phyloP scores from a whole-genome alignment of 208 protist species.

The Leptomonas pyrrhocoris region DNA sequence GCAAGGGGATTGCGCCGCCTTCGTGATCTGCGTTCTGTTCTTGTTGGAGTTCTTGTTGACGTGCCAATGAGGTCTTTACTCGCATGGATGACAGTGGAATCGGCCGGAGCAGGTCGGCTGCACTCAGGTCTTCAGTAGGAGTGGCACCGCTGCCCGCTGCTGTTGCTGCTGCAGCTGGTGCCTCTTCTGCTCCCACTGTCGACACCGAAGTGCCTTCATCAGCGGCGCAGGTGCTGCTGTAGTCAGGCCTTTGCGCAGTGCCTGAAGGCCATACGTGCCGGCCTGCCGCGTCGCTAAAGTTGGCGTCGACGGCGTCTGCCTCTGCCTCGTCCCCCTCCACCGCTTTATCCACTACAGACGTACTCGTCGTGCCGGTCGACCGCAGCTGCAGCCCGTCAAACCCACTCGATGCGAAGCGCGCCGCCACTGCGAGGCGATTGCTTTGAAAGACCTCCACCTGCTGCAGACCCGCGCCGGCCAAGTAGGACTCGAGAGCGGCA shows the following conservation, averaged over 20 bases:
- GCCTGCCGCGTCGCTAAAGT: no score
- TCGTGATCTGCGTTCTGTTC: no score
- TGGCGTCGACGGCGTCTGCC: no score
- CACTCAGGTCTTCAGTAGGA: not conserved
- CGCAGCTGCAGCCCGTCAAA: constrained; percentile 21
- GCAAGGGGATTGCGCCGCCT: no score
- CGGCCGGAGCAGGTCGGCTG: not conserved
- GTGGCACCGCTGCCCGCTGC: not conserved
- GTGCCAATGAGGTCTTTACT: not conserved
- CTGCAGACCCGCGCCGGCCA: constrained; percentile 40
- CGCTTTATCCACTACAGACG: not conserved
- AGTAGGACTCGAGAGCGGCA: constrained; percentile 45
- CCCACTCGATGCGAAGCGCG: constrained; percentile 36
- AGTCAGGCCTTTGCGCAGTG: no score
- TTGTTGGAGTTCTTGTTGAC: not conserved
- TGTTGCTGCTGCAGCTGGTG: no score
- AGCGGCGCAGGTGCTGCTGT: no score
- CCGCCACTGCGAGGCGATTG: constrained; percentile 37
- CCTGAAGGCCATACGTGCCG: no score
- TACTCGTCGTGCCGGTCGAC: not conserved
- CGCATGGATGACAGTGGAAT: not conserved
- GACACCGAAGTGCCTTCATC: no score
- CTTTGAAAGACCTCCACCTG: constrained; percentile 61
- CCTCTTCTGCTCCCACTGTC: no score
- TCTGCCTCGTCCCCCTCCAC: not conserved